Conservation (phyloP, 2,329 filamentous ascomycete species). For the Ascochyta pisi region DNA sequence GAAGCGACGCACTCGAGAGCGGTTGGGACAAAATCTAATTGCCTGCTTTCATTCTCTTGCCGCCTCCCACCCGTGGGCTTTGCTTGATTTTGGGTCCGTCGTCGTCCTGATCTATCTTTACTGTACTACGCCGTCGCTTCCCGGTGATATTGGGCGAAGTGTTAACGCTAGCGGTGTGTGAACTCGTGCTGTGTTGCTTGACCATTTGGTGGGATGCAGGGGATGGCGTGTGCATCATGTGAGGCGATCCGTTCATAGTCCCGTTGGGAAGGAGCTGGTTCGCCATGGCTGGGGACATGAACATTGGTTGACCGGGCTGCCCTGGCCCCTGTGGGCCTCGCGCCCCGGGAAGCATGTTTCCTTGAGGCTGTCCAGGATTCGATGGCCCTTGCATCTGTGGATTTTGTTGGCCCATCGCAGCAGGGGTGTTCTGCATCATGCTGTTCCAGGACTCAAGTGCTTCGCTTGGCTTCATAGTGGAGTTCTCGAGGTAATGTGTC, state of each 20-base stretch:
- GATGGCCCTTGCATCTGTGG: conserved; percentile 33
- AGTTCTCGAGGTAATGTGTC: conserved; percentile 61
- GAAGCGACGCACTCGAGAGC: not conserved
- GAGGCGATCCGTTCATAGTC: conserved; percentile 59
- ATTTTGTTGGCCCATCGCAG: conserved; percentile 28
- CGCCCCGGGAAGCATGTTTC: conserved; percentile 39
- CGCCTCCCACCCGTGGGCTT: conserved; percentile 53
- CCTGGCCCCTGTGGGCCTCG: conserved; percentile 42
- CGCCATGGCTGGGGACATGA: conserved; percentile 65
- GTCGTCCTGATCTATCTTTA: conserved; percentile 66
- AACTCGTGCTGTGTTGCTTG: conserved; percentile 64
- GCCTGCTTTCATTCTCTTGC: conserved; percentile 45
- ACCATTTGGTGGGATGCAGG: conserved; percentile 61
- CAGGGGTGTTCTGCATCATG: conserved; percentile 48
- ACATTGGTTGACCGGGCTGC: conserved; percentile 49
- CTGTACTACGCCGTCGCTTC: conserved; percentile 66
- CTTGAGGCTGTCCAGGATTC: conserved; percentile 38
- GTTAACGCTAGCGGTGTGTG: conserved; percentile 62
- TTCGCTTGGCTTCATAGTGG: conserved; percentile 60
- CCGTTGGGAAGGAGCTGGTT: conserved; percentile 60
- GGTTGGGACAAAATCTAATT: conserved; percentile 20
- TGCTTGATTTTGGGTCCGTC: conserved; percentile 54
- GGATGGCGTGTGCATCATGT: conserved; percentile 55
- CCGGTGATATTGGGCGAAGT: conserved; percentile 67
- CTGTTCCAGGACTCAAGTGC: conserved; percentile 62